phyloP scores from a whole-genome alignment of 2,329 filamentous ascomycete species.

The Epichloe brachyelytri region DNA sequence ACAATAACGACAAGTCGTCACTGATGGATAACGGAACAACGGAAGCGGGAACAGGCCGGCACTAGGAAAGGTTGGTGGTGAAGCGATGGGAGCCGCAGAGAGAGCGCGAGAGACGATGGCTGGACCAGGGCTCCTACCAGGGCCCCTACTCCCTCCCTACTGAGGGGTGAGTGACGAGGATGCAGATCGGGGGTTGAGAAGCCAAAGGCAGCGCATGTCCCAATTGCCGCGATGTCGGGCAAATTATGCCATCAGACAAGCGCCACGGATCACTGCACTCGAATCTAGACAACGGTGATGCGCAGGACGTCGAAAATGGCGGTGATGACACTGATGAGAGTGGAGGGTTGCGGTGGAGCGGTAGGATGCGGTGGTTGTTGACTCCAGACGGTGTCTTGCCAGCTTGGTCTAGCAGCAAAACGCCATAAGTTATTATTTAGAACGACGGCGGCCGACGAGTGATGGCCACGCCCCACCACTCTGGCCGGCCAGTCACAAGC shows the following conservation, averaged over 20 bases:
- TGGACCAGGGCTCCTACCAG: background rate
- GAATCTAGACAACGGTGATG: constrained; percentile 5
- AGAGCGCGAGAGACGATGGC: background rate
- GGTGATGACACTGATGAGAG: background rate
- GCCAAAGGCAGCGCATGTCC: constrained; percentile 24
- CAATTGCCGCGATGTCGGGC: constrained; percentile 24
- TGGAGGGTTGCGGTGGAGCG: background rate
- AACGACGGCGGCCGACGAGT: too few relatives aligned
- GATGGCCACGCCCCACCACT: too few relatives aligned
- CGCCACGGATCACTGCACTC: constrained; percentile 11
- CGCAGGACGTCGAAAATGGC: background rate
- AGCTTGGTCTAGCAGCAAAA: too few relatives aligned
- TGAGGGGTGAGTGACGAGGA: constrained; percentile 4
- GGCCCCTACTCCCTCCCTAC: background rate
- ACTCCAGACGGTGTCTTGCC: too few relatives aligned
- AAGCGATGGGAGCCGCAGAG: background rate
- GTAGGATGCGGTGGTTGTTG: too few relatives aligned
- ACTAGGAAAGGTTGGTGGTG: background rate
- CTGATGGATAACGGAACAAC: background rate
- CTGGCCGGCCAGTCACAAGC: too few relatives aligned
- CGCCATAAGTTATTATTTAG: too few relatives aligned
- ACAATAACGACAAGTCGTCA: background rate
- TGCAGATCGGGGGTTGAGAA: constrained; percentile 18
- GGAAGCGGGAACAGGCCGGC: background rate
- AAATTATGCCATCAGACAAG: constrained; percentile 23